Evolutionary conservation across 1,284 basidiomycete species (phyloP), one percentile per base, ranked within the genome.

Genomic region (Tylopilus sp.): DNA sequence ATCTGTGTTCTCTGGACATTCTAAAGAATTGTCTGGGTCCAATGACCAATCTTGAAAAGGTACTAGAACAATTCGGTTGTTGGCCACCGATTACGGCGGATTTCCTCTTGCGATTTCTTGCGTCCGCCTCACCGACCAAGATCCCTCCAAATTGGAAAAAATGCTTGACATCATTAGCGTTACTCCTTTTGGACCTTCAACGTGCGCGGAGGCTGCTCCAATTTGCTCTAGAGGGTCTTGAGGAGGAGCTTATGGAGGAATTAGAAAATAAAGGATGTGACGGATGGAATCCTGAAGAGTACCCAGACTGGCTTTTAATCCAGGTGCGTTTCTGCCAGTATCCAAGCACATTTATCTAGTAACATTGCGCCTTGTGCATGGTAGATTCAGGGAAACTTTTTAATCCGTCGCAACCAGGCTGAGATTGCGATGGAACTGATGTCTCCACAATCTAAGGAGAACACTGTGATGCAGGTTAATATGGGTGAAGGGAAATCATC

Each of bases 351-450:
- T 17, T 5, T 33, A 2, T 33, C 32, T n/a, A 33, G 15, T 33
- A 15, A 33, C 32, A 33, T 13, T n/a, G 17, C 13, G n/a, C n/a
- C n/a, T n/a, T n/a, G n/a, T n/a, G n/a, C n/a, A n/a, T 11, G 5
- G 79, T 41, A 80, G 77, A 65, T 80, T 14, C 75, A 80, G 42
- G 66, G 66, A 4, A 67, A 78, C 43, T 72, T 81, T 46, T 53
- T 69, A 3, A 65, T 70, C 13, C 72, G 80, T 5, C 56, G 66
- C 2, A 39, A 75, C 14, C 81, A 82, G 54, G 58, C 63, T 8
- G 48, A 62, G 0, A 63, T 78, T 9, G 74, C 79, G 0, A 44
- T 58, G 20, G 69, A 80, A 41, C 81, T 83, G 77, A 77, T 79
- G 8, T 53, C 56, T 0, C 80, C 81, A 6, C 25, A 24, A 13